Evolutionary conservation across 495 filamentous ascomycete species (phyloP), one percentile per base, ranked within the genome.

Genomic region (Evansstolkia leycettana): DNA sequence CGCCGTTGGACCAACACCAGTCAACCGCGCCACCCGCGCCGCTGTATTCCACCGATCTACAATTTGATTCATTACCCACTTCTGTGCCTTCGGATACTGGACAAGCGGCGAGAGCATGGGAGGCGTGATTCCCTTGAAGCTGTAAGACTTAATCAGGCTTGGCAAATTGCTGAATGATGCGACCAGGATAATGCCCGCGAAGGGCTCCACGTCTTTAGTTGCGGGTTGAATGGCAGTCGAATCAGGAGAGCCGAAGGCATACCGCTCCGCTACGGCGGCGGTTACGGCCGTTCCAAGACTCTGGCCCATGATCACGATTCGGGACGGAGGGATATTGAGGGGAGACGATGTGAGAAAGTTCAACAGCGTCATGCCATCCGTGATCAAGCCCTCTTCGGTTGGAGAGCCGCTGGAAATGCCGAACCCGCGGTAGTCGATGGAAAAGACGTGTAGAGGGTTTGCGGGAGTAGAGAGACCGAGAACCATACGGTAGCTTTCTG

Each of bases 381-480:
- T 73, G 38, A 90, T 82, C 10, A 98, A 61, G 1, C 90, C 90
- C 16, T 67, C 53, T 57, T 98, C 90, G 0, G 81, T 79, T 2
- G 90, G 90, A 11, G 58, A 62, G 17, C 89, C 87, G 10, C 80
- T 82, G 13, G 81, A 87, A 17, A 74, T 65, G 5, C 88, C 89
- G 47, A 83, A 95, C 17, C 90, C 90, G 17, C 90, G 81, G 58
- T 95, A 95, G 64, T 94, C 86, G 37, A 94, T 68, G 16, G 77
- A 62, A 29, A 87, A 59, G 36, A 83, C 58, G 46, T 84, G 80
- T 7, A 80, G 69, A 20, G 70, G 68, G 29, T 67, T 57, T 9
- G 53, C 54, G 1, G 63, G 64, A 2, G 67, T 65, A 0, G 67
- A 68, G 5, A 68, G 48, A 5, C 53, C 54, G 2, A 67, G 42